Conservation (phyloP, 768 basidiomycete genomes). For the Cystofilobasidium bisporidii region DNA sequence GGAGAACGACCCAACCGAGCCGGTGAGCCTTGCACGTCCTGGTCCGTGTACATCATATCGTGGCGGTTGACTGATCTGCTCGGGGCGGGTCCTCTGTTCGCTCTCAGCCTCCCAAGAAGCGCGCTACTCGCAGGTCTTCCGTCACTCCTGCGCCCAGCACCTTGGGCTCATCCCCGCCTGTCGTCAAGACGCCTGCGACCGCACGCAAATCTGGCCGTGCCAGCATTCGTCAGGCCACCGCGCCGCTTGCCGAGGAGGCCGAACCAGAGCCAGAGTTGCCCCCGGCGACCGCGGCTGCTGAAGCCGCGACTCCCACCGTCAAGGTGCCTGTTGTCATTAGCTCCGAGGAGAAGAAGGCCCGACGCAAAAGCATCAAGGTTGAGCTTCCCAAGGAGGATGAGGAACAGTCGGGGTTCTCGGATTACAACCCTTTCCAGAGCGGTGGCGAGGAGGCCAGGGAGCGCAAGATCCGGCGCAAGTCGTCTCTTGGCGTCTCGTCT, state of each 20-base stretch:
- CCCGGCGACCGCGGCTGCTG: background rate
- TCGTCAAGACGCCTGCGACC: background rate
- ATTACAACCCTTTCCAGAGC: constrained; percentile 29
- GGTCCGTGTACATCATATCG: no score
- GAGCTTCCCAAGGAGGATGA: constrained; percentile 22
- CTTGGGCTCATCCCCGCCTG: background rate
- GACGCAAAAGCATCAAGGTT: background rate
- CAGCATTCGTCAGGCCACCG: background rate
- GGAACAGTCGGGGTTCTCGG: constrained; percentile 25
- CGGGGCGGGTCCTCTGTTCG: no score
- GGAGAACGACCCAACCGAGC: constrained; percentile 12
- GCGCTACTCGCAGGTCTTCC: constrained; percentile 6
- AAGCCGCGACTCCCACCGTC: background rate
- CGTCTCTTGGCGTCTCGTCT: constrained; percentile 16
- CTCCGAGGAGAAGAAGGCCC: no score
- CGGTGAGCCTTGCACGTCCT: background rate
- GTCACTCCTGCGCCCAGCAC: constrained; percentile 7
- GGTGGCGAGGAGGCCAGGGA: constrained; percentile 21
- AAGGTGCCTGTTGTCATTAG: background rate
- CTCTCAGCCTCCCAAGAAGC: constrained; percentile 10
- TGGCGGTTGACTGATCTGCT: no score
- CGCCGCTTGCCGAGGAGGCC: constrained; percentile 12
- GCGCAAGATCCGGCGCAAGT: constrained; percentile 26
- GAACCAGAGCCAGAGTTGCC: constrained; percentile 21
- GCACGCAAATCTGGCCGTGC: constrained; percentile 8